phyloP scores from a whole-genome alignment of 768 basidiomycete species.

The Polyporus arcularius region DNA sequence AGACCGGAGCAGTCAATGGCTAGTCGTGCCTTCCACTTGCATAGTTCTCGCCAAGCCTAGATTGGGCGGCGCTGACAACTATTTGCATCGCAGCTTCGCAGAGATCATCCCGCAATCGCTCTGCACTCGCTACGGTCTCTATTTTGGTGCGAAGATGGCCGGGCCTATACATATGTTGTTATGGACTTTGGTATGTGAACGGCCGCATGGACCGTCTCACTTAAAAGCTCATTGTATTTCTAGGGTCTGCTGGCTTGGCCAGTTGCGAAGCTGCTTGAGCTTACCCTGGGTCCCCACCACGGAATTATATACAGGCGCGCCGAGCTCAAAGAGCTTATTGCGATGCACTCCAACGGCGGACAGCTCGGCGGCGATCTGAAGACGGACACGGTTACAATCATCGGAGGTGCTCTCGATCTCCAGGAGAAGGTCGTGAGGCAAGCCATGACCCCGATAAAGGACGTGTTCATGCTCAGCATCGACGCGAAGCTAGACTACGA shows the following conservation, averaged over 20 bases:
- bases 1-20: too few relatives aligned
- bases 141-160: slow-evolving; percentile 87
- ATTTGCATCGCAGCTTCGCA: slow-evolving; percentile 59
- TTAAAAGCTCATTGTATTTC: too few relatives aligned
- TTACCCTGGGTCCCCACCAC: slow-evolving; percentile 78
- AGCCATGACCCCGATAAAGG: slow-evolving; percentile 81
- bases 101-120: slow-evolving; percentile 93
- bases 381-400: slow-evolving; percentile 85
- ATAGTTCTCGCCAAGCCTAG: too few relatives aligned
- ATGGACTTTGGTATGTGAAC: slow-evolving; percentile 54
- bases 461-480: slow-evolving; percentile 88
- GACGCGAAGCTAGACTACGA: slow-evolving; percentile 82
- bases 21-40: neutral
- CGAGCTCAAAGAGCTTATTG: slow-evolving; percentile 86
- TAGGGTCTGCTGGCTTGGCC: slow-evolving; percentile 83
- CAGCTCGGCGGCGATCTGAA: slow-evolving; percentile 85
- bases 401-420: slow-evolving; percentile 85
- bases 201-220: too few relatives aligned
- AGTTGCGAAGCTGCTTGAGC: slow-evolving; percentile 79
- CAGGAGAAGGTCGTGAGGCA: slow-evolving; percentile 66
- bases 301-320: slow-evolving; percentile 88
- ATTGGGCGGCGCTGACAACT: neutral
- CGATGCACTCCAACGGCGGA: slow-evolving; percentile 76
- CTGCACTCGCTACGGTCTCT: slow-evolving; percentile 89
- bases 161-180: slow-evolving; percentile 67